Percentiles rank a stretch among this genome's conserved stretches.
Evolutionary conservation across 768 basidiomycete species (phyloP).

Genomic region (Agrocybe praecox): DNA sequence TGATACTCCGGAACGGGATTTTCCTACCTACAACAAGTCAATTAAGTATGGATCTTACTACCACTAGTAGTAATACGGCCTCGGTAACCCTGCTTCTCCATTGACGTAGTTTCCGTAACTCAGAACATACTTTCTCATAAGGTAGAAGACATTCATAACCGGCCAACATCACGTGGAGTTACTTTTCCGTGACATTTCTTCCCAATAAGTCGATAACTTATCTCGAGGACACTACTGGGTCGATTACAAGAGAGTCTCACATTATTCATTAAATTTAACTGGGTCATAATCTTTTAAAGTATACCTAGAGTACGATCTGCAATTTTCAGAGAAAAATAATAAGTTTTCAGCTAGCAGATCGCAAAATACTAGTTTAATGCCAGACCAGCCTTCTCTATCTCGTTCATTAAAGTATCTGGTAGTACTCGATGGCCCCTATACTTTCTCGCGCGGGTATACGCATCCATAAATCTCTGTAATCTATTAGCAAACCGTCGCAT

Average conservation of each 20-base stretch:
- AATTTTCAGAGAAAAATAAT: not conserved
- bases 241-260: not conserved
- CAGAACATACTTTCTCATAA: too few relatives aligned
- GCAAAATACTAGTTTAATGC: not conserved
- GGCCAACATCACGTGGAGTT: not conserved
- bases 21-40: too few relatives aligned
- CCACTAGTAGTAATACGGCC: too few relatives aligned
- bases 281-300: not conserved
- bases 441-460: constrained; percentile 5
- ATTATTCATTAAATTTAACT: not conserved
- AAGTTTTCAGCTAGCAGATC: not conserved
- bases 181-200: not conserved
- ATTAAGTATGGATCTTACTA: too few relatives aligned
- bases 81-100: too few relatives aligned
- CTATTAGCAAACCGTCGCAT: constrained; percentile 25
- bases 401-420: constrained; percentile 9
- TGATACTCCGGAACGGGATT: too few relatives aligned
- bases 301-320: not conserved
- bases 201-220: not conserved
- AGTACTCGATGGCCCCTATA: constrained; percentile 21
- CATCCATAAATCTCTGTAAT: not conserved
- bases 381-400: constrained; percentile 3
- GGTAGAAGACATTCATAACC: not conserved
- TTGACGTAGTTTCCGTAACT: too few relatives aligned
- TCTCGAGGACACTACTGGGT: not conserved